Evolutionary conservation across 106 monocot genomes (phyloP).

Genomic region (Phalaenopsis equestris): DNA sequence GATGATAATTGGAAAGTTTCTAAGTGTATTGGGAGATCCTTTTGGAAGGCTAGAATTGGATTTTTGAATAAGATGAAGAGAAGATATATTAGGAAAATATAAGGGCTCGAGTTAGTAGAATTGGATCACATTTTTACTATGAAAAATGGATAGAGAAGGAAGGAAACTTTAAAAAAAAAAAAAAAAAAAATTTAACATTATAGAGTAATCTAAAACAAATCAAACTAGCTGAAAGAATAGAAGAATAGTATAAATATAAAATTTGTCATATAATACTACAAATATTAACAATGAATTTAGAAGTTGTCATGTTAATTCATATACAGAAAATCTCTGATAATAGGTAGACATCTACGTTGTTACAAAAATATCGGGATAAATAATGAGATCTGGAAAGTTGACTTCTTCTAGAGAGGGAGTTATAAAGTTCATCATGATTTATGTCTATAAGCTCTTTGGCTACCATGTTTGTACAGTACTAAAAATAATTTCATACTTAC

Average conservation of each 20-base stretch:
- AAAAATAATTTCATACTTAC: conserved; percentile 42
- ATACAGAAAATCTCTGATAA: background rate
- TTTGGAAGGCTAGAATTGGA: too few species aligned
- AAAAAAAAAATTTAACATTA: background rate
- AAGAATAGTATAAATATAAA: background rate
- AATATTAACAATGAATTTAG: background rate
- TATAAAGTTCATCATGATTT: too few species aligned
- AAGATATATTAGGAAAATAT: too few species aligned
- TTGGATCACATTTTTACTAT: too few species aligned
- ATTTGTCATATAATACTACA: background rate
- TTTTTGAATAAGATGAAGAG: too few species aligned
- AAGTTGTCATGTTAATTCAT: background rate
- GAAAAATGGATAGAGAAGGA: too few species aligned
- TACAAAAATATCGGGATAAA: background rate
- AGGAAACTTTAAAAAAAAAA: too few species aligned
- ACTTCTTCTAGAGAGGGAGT: too few species aligned
- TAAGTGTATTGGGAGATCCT: too few species aligned
- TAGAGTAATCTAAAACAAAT: background rate
- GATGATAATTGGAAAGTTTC: too few species aligned
- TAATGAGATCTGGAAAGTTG: background rate
- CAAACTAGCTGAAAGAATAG: background rate
- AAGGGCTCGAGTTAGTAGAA: too few species aligned
- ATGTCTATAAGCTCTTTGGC: background rate
- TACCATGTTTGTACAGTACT: background rate
- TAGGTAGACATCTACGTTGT: background rate